Evolutionary conservation across 768 basidiomycete species (phyloP), one percentile per base, ranked within the genome.

Genomic region (Boletus rufocinnamomeus): DNA sequence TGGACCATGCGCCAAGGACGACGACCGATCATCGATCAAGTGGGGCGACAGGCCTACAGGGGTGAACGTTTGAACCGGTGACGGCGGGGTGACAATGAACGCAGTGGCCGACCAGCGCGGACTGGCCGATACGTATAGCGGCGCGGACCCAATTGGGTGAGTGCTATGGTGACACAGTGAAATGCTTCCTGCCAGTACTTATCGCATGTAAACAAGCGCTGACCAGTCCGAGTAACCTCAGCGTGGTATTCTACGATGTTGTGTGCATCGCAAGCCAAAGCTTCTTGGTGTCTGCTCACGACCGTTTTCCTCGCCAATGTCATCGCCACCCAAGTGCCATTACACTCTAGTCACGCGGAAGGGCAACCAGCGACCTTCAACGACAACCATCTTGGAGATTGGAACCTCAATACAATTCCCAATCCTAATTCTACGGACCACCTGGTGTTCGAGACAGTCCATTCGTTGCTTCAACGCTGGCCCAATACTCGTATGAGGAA

Each of bases 401-500:
- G 57, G 58, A 41, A 6, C 25, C 10, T 61, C 16, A 8, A 54
- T 11, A n/a, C n/a, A 5, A 0, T 2, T 11, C 52, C 56, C 11
- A 52, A 52, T 9, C 45, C 55, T 10, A 58, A 63, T 37, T 59
- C 72, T 23, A 76, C 74, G 0, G 65, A 66, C 19, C 65, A 75
- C 23, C 66, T 76, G 9, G 57, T 63, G 23, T 58, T 63, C 44
- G 61, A 63, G 41, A 63, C 62, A 5, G 60, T 57, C 10, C 45
- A 57, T 11, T 63, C 76, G 2, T 41, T 77, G 16, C 61, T 77
- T 6, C 76, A 76, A 48, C 76, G 69, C 51, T 79, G 78, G 78
- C 73, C 76, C 4, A 77, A 79, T 51, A 77, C 78, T 1, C 72
- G 75, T 7, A 76, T 78, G 66, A 68, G 77, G n/a, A 78, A 79